Percentiles rank a stretch among this genome's conserved stretches.
phyloP scores from a whole-genome alignment of 2,329 filamentous ascomycete genomes.

The Pseudovirgaria hyperparasitica region DNA sequence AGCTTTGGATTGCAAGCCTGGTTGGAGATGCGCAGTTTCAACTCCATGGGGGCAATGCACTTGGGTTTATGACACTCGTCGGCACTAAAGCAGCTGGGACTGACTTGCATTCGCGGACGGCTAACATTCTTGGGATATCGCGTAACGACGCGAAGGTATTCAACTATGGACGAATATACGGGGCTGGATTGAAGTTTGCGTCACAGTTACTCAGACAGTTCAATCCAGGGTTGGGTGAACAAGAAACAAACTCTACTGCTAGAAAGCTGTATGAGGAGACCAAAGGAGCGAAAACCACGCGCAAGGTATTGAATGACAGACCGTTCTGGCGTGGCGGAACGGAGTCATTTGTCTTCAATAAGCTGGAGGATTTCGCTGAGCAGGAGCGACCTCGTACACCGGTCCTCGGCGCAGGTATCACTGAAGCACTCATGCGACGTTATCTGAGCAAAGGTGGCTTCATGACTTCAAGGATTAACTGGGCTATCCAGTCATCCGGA shows the following conservation, averaged over 20 bases:
- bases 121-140: slow-evolving; percentile 81
- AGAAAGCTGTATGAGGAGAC: slow-evolving; percentile 75
- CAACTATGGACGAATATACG: slow-evolving; percentile 97
- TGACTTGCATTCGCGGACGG: slow-evolving; percentile 88
- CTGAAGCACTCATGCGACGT: slow-evolving; percentile 80
- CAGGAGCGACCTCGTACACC: slow-evolving; percentile 84
- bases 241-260: slow-evolving; percentile 63
- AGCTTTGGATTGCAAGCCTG: slow-evolving; percentile 94
- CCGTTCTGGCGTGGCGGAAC: slow-evolving; percentile 93
- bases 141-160: slow-evolving; percentile 95
- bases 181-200: slow-evolving; percentile 91
- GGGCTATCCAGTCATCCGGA: slow-evolving; percentile 95
- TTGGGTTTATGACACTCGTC: slow-evolving; percentile 98
- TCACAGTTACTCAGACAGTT: slow-evolving; percentile 84
- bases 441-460: slow-evolving; percentile 84
- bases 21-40: slow-evolving; percentile 91
- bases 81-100: slow-evolving; percentile 90
- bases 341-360: slow-evolving; percentile 97
- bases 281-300: slow-evolving; percentile 75
- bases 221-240: slow-evolving; percentile 71
- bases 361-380: slow-evolving; percentile 92
- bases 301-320: slow-evolving; percentile 57
- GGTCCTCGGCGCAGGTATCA: slow-evolving; percentile 88
- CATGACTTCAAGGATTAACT: slow-evolving; percentile 94
- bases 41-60: slow-evolving; percentile 88